These are phyloP conservation scores for Madurella mycetomatis DNA, from an alignment of 2,329 filamentous ascomycete species.

Conservation along the genomic window DNA sequence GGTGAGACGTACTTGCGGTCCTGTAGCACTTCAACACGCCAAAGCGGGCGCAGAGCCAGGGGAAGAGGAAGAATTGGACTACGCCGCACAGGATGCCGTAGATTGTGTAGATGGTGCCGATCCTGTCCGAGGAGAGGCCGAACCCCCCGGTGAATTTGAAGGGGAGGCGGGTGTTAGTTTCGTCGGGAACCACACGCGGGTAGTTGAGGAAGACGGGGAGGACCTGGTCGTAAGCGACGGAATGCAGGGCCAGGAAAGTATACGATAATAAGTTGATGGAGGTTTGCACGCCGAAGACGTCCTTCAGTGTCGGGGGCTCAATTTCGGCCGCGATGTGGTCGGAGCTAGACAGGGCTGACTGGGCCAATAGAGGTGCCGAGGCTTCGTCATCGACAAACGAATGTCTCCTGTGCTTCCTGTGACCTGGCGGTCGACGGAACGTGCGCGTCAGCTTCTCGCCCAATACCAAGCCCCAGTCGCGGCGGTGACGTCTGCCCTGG, in stretches of 20 bases:
- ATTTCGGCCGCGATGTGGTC: slow-evolving; percentile 26
- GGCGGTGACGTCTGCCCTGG: slow-evolving; percentile 60
- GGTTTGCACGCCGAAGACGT: slow-evolving; percentile 32
- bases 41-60: slow-evolving; percentile 64
- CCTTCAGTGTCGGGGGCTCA: slow-evolving; percentile 17
- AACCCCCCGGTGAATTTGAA: slow-evolving; percentile 83
- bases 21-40: slow-evolving; percentile 73
- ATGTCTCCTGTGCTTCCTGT: slow-evolving; percentile 35
- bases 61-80: slow-evolving; percentile 83
- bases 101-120: slow-evolving; percentile 79
- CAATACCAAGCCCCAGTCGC: slow-evolving; percentile 71
- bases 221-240: slow-evolving; percentile 79
- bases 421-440: slow-evolving; percentile 27
- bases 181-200: slow-evolving; percentile 49
- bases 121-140: slow-evolving; percentile 65
- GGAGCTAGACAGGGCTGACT: slow-evolving; percentile 25
- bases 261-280: slow-evolving; percentile 60
- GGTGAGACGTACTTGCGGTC: slow-evolving; percentile 44
- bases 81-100: slow-evolving; percentile 77
- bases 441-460: slow-evolving; percentile 58
- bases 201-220: slow-evolving; percentile 87
- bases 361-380: slow-evolving; percentile 50
- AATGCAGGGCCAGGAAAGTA: slow-evolving; percentile 75
- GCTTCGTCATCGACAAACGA: slow-evolving; percentile 55
- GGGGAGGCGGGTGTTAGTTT: slow-evolving; percentile 60